Percentiles rank a stretch among this genome's conserved stretches.
Evolutionary conservation across 2,329 filamentous ascomycete species (phyloP).

Genomic region (Aspergillus neoniger): DNA sequence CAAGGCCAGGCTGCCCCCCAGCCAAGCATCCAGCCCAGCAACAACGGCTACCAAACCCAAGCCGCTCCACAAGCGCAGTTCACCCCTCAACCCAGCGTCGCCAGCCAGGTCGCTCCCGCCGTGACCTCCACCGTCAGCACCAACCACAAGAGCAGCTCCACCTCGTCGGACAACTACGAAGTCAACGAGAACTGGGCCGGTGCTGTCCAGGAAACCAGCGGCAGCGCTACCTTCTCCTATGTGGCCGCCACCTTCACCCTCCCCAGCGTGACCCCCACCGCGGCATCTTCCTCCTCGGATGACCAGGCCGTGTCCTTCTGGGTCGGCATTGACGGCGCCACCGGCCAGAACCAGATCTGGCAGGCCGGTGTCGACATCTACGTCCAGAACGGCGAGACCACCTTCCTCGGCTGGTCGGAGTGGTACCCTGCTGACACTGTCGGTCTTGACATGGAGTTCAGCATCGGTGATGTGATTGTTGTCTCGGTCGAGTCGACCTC

Average conservation of each 20-base stretch:
- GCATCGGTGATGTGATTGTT: conserved; percentile 13
- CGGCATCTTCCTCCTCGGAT: not conserved
- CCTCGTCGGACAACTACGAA: not conserved
- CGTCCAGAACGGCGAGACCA: conserved; percentile 8
- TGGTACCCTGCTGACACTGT: conserved; percentile 14
- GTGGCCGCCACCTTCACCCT: conserved; percentile 14
- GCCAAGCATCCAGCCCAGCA: not conserved
- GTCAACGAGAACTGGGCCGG: conserved; percentile 18
- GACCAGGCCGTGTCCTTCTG: conserved; percentile 13
- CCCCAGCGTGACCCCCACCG: conserved; percentile 8
- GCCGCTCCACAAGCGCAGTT: not conserved
- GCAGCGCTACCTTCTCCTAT: conserved; percentile 9
- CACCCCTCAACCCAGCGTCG: not conserved
- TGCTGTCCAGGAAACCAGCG: not conserved
- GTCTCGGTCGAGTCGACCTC: conserved; percentile 8
- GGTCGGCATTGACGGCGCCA: conserved; percentile 17
- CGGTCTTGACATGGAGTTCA: conserved; percentile 9
- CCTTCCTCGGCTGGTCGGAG: conserved; percentile 16
- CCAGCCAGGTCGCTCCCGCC: not conserved
- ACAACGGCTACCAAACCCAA: not conserved
- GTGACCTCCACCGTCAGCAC: not conserved
- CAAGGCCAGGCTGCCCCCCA: not conserved
- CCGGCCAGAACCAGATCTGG: conserved; percentile 9
- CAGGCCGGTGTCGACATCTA: conserved; percentile 16
- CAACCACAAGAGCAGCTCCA: not conserved